Evolutionary conservation across 2,329 filamentous ascomycete genomes (phyloP).

Genomic region (Graphilbum sp.): DNA sequence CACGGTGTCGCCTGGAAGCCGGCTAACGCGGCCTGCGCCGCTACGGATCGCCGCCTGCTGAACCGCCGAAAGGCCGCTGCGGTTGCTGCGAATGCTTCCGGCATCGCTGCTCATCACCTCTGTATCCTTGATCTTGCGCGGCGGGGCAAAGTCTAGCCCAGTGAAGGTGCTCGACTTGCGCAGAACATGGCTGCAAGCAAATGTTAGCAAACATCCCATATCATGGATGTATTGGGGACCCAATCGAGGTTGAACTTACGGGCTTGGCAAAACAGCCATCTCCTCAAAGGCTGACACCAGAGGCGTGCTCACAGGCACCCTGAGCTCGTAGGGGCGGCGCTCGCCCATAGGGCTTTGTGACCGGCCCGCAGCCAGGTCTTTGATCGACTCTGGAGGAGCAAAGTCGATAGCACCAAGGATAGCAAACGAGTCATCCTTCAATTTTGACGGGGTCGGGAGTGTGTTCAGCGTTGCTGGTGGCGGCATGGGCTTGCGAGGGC

Average conservation of each 20-base stretch:
- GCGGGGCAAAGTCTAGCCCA: conserved; percentile 64
- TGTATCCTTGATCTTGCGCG: conserved; percentile 51
- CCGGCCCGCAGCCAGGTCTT: conserved; percentile 53
- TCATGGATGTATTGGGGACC: too few relatives aligned
- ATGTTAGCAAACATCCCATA: too few relatives aligned
- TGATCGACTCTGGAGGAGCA: conserved; percentile 56
- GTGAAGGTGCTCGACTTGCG: conserved; percentile 69
- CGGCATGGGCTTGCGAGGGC: conserved; percentile 34
- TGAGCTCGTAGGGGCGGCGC: conserved; percentile 57
- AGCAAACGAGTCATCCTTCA: conserved; percentile 67
- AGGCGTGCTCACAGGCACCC: conserved; percentile 58
- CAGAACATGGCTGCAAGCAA: conserved; percentile 41
- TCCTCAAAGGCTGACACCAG: conserved; percentile 77
- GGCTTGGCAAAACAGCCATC: conserved; percentile 69
- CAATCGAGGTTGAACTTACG: conserved; percentile 41
- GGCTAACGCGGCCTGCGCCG: conserved; percentile 75
- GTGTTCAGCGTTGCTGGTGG: conserved; percentile 59
- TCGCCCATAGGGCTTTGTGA: conserved; percentile 48
- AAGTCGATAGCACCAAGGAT: conserved; percentile 60
- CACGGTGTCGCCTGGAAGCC: conserved; percentile 65
- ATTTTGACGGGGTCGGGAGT: conserved; percentile 70
- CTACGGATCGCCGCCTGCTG: conserved; percentile 57
- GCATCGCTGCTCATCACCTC: conserved; percentile 49
- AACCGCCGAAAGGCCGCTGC: conserved; percentile 57
- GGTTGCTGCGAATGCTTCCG: conserved; percentile 55